Conservation (phyloP, 1,139 yeast genomes). For the Saccharomyces hybrid region DNA sequence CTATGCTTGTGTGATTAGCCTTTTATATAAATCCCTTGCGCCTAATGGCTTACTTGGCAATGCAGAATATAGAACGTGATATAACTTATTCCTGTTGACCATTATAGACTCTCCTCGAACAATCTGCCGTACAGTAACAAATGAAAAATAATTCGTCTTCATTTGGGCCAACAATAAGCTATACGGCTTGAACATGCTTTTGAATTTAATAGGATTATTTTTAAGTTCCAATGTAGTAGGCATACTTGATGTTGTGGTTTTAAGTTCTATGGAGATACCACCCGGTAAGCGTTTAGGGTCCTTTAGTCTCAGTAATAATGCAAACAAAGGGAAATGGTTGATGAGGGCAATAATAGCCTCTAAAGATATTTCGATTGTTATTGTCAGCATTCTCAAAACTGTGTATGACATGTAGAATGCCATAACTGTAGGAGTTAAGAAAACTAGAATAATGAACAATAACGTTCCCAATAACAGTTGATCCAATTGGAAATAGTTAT, state of each 20-base stretch:
- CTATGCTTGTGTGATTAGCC: conserved; percentile 6
- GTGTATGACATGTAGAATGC: conserved; percentile 80
- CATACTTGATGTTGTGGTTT: conserved; percentile 9
- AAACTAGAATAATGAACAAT: conserved; percentile 68
- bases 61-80: conserved; percentile 43
- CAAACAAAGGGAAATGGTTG: conserved; percentile 83
- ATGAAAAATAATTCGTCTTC: conserved; percentile 38
- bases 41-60: conserved; percentile 38
- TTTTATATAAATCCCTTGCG: conserved; percentile 21
- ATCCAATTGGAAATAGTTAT: conserved; percentile 74
- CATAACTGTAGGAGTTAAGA: conserved; percentile 76
- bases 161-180: conserved; percentile 36
- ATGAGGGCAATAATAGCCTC: conserved; percentile 59
- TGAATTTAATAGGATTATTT: conserved; percentile 40
- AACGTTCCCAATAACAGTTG: conserved; percentile 84
- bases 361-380: conserved; percentile 44
- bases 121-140: conserved; percentile 35
- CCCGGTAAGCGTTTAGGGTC: conserved; percentile 88
- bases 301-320: conserved; percentile 66
- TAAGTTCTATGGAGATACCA: conserved; percentile 49
- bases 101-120: conserved; percentile 42
- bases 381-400: conserved; percentile 44
- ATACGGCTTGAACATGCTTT: conserved; percentile 44
- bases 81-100: conserved; percentile 41
- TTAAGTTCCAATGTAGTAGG: conserved; percentile 25